Evolutionary conservation across 768 basidiomycete species (phyloP).

Genomic region (Leucosporidium yakuticum): DNA sequence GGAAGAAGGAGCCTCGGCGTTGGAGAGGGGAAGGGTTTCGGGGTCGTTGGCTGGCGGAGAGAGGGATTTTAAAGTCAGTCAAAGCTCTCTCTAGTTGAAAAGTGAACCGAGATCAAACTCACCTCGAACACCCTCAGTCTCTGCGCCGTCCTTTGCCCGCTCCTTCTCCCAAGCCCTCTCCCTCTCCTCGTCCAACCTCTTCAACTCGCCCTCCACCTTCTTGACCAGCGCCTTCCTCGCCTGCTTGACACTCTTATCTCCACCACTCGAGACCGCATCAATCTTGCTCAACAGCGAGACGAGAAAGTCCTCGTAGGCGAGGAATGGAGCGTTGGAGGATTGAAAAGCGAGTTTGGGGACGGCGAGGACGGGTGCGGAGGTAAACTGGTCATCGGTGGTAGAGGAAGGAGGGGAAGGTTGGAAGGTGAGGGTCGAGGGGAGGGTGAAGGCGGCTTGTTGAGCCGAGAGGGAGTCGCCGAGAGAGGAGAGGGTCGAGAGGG

Average conservation of each 20-base stretch:
- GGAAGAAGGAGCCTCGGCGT: not conserved
- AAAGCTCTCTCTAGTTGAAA: not conserved
- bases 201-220: constrained; percentile 18
- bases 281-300: constrained; percentile 22
- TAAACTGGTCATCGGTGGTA: not conserved
- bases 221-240: constrained; percentile 29
- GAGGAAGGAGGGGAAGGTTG: constrained; percentile 7
- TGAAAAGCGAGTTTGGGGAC: constrained; percentile 56
- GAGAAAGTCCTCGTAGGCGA: constrained; percentile 25
- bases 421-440: constrained; percentile 42
- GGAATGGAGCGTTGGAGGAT: constrained; percentile 39
- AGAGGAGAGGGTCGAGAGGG: constrained; percentile 46
- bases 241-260: constrained; percentile 14
- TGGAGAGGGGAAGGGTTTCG: not conserved
- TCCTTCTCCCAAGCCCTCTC: constrained; percentile 2
- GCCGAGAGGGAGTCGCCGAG: constrained; percentile 39
- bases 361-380: too few relatives aligned
- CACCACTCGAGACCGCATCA: constrained; percentile 16
- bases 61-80: not conserved
- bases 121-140: not conserved
- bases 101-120: not conserved
- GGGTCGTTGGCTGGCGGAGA: not conserved
- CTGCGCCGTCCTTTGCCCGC: not conserved
- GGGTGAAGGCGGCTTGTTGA: constrained; percentile 45
- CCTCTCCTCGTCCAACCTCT: constrained; percentile 20